These are phyloP conservation scores for Sclerotiophoma versabilis DNA, from an alignment of 2,329 filamentous ascomycete genomes.

Conservation along the genomic window DNA sequence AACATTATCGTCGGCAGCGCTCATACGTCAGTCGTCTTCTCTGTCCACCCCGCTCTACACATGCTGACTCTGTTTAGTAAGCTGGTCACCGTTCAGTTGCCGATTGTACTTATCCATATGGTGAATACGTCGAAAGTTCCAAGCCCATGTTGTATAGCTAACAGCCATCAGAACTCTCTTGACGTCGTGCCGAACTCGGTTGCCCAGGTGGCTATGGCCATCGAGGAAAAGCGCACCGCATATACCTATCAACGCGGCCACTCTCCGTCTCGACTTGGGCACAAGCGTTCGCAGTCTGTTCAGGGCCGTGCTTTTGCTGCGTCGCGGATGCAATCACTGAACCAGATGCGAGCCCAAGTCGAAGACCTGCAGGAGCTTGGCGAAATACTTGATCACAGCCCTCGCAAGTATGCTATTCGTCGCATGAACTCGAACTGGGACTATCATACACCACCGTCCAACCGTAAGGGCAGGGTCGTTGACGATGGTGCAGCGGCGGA, in stretches of 20 bases:
- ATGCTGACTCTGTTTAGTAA: constrained; percentile 48
- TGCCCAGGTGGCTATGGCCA: constrained; percentile 62
- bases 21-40: constrained; percentile 47
- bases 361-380: constrained; percentile 53
- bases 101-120: constrained; percentile 64
- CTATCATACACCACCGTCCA: constrained; percentile 45
- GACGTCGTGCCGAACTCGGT: constrained; percentile 64
- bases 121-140: constrained; percentile 24
- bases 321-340: constrained; percentile 59
- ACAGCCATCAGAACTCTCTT: constrained; percentile 56
- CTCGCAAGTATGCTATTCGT: constrained; percentile 50
- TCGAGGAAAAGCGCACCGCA: constrained; percentile 58
- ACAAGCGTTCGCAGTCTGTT: constrained; percentile 49
- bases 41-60: not conserved
- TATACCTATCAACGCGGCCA: constrained; percentile 27
- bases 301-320: constrained; percentile 62
- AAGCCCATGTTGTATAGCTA: constrained; percentile 1
- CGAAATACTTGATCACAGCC: constrained; percentile 52
- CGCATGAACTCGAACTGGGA: constrained; percentile 38
- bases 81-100: constrained; percentile 61
- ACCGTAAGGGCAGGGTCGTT: constrained; percentile 43
- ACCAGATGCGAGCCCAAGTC: constrained; percentile 52
- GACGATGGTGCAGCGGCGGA: constrained; percentile 40
- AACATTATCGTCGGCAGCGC: constrained; percentile 57
- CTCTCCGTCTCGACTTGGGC: constrained; percentile 38